Evolutionary conservation across 2,329 filamentous ascomycete genomes (phyloP).

Genomic region (Westerdykella aurantiaca): DNA sequence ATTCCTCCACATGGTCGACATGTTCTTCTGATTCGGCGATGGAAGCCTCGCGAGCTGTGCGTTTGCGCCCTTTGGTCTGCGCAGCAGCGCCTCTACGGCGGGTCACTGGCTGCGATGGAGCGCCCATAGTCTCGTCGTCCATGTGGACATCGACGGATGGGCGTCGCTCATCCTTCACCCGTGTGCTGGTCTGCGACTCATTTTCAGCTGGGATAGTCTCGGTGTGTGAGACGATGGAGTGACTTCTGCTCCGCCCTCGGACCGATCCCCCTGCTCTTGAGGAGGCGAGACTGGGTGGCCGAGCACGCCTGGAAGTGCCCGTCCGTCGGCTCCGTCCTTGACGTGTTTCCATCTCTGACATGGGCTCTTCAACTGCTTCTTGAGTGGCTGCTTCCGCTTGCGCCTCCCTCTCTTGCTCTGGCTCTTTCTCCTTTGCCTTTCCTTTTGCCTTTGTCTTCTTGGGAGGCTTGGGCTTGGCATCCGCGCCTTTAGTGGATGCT

Average conservation of each 20-base stretch:
- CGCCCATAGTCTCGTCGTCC: constrained; percentile 32
- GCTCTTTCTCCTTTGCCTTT: constrained; percentile 17
- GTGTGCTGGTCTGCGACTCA: constrained; percentile 34
- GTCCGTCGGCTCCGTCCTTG: constrained; percentile 29
- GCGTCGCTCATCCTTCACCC: constrained; percentile 45
- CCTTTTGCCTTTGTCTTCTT: constrained; percentile 21
- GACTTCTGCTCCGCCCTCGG: constrained; percentile 44
- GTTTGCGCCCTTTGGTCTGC: constrained; percentile 39
- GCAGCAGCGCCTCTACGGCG: constrained; percentile 23
- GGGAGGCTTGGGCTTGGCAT: constrained; percentile 18
- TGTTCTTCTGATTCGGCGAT: constrained; percentile 29
- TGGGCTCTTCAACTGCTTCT: constrained; percentile 15
- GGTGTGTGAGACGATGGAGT: constrained; percentile 44
- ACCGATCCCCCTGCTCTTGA: constrained; percentile 43
- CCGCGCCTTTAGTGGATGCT: constrained; percentile 8
- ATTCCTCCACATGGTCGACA: background rate
- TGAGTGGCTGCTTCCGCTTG: constrained; percentile 7
- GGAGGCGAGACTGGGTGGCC: constrained; percentile 42
- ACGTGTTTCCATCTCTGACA: constrained; percentile 22
- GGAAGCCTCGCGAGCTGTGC: constrained; percentile 31
- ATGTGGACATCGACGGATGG: constrained; percentile 38
- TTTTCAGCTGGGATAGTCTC: constrained; percentile 39
- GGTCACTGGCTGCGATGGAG: constrained; percentile 27
- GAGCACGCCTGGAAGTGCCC: constrained; percentile 21
- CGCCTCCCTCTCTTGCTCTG: constrained; percentile 11